A percentile compares a stretch with the other conserved stretches of the same genome.
phyloP scores from a whole-genome alignment of 768 basidiomycete species.

The Auricularia sp. region DNA sequence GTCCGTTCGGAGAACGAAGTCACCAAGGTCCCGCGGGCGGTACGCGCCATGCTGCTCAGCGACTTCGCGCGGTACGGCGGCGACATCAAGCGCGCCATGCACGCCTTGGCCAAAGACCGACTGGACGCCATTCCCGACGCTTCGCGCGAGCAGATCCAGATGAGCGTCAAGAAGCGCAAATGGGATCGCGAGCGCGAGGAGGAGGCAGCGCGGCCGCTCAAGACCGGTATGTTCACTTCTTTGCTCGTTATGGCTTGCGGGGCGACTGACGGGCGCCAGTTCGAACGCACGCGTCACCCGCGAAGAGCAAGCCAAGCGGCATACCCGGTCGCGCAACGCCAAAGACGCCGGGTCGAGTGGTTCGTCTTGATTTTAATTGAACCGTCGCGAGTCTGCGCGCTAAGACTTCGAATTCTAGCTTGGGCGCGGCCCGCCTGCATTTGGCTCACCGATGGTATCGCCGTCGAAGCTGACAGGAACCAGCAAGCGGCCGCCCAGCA shows the following conservation, averaged over 20 bases:
- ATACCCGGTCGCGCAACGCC: not conserved
- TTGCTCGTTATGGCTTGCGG: too few species aligned
- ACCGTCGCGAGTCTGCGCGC: too few species aligned
- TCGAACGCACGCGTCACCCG: not conserved
- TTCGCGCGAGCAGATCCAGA: not conserved
- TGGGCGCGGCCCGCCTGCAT: too few species aligned
- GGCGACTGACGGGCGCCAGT: not conserved
- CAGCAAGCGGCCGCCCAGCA: slow-evolving; percentile 37
- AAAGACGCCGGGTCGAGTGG: not conserved
- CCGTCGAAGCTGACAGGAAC: not conserved
- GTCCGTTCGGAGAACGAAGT: not conserved
- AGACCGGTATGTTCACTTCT: too few species aligned
- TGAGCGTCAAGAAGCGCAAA: not conserved
- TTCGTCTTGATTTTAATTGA: not conserved
- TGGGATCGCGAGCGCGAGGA: too few species aligned
- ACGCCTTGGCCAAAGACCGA: not conserved
- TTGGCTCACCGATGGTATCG: not conserved
- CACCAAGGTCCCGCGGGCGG: not conserved
- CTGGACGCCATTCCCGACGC: not conserved
- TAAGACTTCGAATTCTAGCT: too few species aligned
- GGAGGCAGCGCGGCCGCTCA: too few species aligned
- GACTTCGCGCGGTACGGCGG: not conserved
- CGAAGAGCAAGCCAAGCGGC: not conserved
- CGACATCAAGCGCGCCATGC: not conserved
- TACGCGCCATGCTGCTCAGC: not conserved